Evolutionary conservation across 306 rosid species (phyloP).

Genomic region (Delonix regia): DNA sequence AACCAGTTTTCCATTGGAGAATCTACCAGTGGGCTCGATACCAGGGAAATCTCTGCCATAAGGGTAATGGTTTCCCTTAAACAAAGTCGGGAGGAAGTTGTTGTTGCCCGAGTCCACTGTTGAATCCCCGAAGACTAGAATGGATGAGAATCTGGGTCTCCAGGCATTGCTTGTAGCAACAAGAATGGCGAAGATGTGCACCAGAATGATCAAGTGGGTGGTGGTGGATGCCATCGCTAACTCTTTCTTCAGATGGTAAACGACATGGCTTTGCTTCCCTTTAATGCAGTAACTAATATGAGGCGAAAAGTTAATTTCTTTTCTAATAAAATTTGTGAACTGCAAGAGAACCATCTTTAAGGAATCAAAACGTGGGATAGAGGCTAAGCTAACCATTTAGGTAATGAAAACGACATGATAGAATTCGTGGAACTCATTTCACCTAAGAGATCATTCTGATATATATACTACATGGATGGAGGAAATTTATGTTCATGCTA

Average conservation of each 20-base stretch:
- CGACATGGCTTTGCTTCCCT: background rate
- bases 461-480: background rate
- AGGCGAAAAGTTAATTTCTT: conserved; percentile 11
- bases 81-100: conserved; percentile 51
- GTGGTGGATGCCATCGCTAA: conserved; percentile 42
- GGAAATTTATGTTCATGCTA: background rate
- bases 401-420: conserved; percentile 38
- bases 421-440: background rate
- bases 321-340: conserved; percentile 7
- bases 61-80: conserved; percentile 58
- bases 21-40: conserved; percentile 64
- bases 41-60: conserved; percentile 64
- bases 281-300: background rate
- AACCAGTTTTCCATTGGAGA: conserved; percentile 62
- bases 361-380: conserved; percentile 35
- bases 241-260: background rate
- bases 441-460: background rate
- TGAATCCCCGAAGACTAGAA: conserved; percentile 73
- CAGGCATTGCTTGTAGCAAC: conserved; percentile 33
- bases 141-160: conserved; percentile 48
- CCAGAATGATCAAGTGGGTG: conserved; percentile 28
- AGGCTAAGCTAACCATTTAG: conserved; percentile 35
- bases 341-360: conserved; percentile 28
- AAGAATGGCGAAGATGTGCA: conserved; percentile 36
- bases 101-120: conserved; percentile 67